These are phyloP conservation scores for Mucor piriformis DNA, from an alignment of 371 early-diverging fungal species.

Conservation along the genomic window DNA sequence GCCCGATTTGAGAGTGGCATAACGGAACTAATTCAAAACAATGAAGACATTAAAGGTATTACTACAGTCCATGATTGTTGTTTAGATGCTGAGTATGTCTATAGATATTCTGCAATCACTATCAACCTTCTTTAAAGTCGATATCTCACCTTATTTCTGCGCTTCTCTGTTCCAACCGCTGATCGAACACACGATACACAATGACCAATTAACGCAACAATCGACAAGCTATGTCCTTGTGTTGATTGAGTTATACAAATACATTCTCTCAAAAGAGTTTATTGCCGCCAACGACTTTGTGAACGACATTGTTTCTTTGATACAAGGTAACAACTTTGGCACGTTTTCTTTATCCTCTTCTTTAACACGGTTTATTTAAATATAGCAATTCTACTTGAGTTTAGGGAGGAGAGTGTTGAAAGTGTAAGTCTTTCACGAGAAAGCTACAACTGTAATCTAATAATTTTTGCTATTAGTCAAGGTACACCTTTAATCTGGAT, in stretches of 20 bases:
- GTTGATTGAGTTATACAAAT: neutral
- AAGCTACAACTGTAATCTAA: too few relatives aligned
- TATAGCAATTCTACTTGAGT: too few relatives aligned
- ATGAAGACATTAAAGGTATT: neutral
- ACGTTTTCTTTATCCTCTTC: too few relatives aligned
- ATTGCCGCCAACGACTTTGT: neutral
- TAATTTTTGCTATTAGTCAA: too few relatives aligned
- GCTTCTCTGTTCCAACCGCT: neutral
- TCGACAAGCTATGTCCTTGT: neutral
- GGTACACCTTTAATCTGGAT: too few relatives aligned
- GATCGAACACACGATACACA: neutral
- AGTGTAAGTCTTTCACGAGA: too few relatives aligned
- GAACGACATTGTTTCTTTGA: neutral
- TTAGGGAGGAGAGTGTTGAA: too few relatives aligned
- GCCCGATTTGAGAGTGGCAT: neutral
- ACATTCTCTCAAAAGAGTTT: neutral
- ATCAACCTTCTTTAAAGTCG: neutral
- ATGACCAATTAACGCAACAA: neutral
- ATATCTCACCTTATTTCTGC: neutral
- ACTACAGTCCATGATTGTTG: neutral
- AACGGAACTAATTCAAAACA: neutral
- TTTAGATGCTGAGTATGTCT: neutral
- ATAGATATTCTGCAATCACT: neutral
- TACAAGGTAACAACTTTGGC: neutral
- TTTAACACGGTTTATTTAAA: too few relatives aligned